phyloP scores from a whole-genome alignment of 345 rosid species.

The Trapa bicornis region DNA sequence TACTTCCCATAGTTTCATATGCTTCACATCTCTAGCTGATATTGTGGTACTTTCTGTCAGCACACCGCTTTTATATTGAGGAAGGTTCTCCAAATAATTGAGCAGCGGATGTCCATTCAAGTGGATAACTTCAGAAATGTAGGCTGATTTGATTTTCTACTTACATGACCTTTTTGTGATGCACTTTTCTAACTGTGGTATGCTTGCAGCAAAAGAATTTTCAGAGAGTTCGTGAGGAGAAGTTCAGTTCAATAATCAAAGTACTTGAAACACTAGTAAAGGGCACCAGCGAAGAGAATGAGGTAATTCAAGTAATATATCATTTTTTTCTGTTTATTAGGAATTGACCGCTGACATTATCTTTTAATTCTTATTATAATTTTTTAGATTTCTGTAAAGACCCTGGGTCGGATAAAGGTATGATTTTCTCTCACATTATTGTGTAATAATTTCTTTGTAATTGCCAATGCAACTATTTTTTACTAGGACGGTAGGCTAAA shows the following conservation, averaged over 20 bases:
- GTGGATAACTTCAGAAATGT: constrained; percentile 67
- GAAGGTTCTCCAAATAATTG: constrained; percentile 51
- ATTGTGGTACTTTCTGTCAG: constrained; percentile 15
- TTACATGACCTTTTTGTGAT: constrained; percentile 9
- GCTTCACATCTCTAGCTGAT: constrained; percentile 8
- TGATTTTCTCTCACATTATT: neutral
- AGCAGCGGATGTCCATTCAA: constrained; percentile 59
- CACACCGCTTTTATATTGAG: constrained; percentile 46
- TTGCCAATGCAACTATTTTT: neutral
- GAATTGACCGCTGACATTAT: neutral
- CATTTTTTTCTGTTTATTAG: constrained; percentile 2
- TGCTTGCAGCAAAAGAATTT: constrained; percentile 63
- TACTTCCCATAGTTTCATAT: neutral
- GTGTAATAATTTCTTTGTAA: neutral
- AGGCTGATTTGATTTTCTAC: constrained; percentile 15
- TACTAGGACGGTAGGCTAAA: neutral
- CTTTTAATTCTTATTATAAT: constrained; percentile 5
- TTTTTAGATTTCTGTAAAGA: constrained; percentile 31
- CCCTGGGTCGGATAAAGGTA: constrained; percentile 24
- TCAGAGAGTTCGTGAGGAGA: constrained; percentile 53
- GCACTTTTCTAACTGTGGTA: constrained; percentile 15
- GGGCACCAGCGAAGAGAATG: constrained; percentile 65
- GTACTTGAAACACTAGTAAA: constrained; percentile 65
- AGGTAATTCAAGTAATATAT: constrained; percentile 30
- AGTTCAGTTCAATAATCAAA: constrained; percentile 58